Base-by-base conservation (phyloP, 441 rosid genomes). In the Cnidoscolus chayamansa region DNA sequence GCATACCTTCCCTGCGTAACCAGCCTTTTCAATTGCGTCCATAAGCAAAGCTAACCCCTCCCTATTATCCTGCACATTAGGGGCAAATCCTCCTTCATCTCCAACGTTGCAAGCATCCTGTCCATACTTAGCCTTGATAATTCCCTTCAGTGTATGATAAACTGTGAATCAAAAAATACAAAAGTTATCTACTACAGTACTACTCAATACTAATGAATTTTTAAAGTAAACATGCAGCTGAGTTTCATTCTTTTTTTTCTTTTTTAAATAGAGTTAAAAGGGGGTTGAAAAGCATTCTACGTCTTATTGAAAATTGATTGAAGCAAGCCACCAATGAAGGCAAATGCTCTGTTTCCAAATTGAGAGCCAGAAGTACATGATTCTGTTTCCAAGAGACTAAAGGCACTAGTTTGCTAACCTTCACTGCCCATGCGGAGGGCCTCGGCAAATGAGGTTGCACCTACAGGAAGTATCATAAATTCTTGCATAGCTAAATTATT, bases 101-200 rank as follows among this genome's bases (percentile, higher is more conserved):
- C 99, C 98, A 12, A 92, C 99, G 81, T 92, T 94, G 88, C 98
- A 92, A 69, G 98, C 99, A 86, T 92, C 98, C 77, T 92, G 99
- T 55, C 98, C 99, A 62, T 94, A 94, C 80, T 92, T 94, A 25
- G 80, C 76, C 84, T 88, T 90, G 80, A 92, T 92, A 71, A 92
- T 90, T 66, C 93, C 93, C 84, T 92, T 90, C 68, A 92, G 78
- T 32, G 70, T 85, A 82, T 92, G 97, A 84, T 94, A 94, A 73
- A 90, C 98, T 94, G 85, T 15, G 77, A 51, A 69, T 62, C 73
- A 65, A 67, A 74, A 80, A 45, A 72, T 19, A 50, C 10, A 67
- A 55, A 50, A 59, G 9, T 73, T 69, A 77, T 51, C 55, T 6
- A 10, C 20, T 20, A 53, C 59, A 25, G 25, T 25, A 25, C 25